Evolutionary conservation across 2,329 filamentous ascomycete genomes (phyloP).

Genomic region (Colletotrichum navitas): DNA sequence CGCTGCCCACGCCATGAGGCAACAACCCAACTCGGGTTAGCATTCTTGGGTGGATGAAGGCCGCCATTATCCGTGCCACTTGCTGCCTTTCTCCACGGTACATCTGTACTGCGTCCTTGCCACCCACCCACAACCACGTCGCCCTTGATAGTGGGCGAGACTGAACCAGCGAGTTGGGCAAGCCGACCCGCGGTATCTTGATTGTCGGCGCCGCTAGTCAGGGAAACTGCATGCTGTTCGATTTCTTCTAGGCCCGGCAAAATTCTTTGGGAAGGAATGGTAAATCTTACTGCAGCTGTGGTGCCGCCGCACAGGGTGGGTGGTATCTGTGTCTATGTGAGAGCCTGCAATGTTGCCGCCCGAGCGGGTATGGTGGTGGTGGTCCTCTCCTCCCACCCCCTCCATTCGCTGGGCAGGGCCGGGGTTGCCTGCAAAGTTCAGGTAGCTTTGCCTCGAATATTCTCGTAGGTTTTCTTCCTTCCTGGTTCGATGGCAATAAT

Average conservation of each 20-base stretch:
- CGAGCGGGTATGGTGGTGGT: constrained; percentile 17
- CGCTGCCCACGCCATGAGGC: constrained; percentile 37
- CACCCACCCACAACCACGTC: not conserved
- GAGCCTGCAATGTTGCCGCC: constrained; percentile 4
- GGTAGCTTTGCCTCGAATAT: constrained; percentile 33
- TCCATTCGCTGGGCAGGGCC: constrained; percentile 29
- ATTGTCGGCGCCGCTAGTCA: constrained; percentile 2
- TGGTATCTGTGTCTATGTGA: not conserved
- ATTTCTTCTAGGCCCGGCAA: constrained; percentile 14
- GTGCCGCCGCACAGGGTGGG: constrained; percentile 1
- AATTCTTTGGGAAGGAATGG: constrained; percentile 6
- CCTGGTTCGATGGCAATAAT: not conserved
- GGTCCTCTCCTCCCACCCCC: not conserved
- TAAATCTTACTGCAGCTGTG: constrained; percentile 22
- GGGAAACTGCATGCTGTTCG: constrained; percentile 7
- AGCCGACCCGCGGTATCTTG: not conserved
- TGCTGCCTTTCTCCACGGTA: too few species aligned
- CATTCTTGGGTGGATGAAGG: constrained; percentile 4
- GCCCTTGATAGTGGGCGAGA: not conserved
- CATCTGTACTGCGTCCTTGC: not conserved
- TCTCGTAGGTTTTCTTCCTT: constrained; percentile 8
- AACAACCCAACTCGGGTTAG: constrained; percentile 27
- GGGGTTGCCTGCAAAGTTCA: constrained; percentile 37
- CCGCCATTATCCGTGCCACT: not conserved
- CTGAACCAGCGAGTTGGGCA: not conserved